Conservation (phyloP, 1,284 basidiomycete genomes). For the Apiotrichum montevideense region DNA sequence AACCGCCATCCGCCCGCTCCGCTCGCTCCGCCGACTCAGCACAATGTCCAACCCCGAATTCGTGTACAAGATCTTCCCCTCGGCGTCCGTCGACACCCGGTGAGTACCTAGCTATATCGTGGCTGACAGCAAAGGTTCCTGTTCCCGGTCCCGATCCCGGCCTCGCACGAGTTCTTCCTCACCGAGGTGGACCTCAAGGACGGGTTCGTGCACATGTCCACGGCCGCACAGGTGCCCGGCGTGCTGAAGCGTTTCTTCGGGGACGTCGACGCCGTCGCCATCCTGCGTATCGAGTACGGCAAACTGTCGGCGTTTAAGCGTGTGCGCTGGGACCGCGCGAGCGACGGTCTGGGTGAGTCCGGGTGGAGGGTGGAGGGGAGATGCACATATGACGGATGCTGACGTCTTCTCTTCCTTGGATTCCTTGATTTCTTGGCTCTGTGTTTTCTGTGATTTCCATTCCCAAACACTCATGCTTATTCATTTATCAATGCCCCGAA, state of each 20-base stretch:
- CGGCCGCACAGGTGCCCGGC: constrained; percentile 53
- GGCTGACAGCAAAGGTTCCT: constrained; percentile 3
- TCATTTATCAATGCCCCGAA: no score
- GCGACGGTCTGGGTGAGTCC: constrained; percentile 34
- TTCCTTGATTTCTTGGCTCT: no score
- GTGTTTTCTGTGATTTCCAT: no score
- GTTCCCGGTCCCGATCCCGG: constrained; percentile 32
- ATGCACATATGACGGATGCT: no score
- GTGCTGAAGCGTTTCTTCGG: constrained; percentile 57
- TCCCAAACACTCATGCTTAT: no score
- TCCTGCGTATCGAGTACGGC: constrained; percentile 50
- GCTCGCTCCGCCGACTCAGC: background rate
- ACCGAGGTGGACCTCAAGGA: constrained; percentile 36
- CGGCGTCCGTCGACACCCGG: constrained; percentile 38
- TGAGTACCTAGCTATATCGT: constrained; percentile 12
- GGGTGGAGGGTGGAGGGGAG: no score
- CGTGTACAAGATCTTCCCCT: constrained; percentile 45
- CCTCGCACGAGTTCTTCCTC: constrained; percentile 29
- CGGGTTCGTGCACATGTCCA: constrained; percentile 61
- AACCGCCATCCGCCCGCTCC: background rate
- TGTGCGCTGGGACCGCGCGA: constrained; percentile 29
- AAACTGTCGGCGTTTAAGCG: constrained; percentile 33
- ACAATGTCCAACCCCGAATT: constrained; percentile 29
- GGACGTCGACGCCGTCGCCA: constrained; percentile 46
- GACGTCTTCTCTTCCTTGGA: no score